phyloP scores from a whole-genome alignment of 2,329 filamentous ascomycete genomes.

The Diatrype stigma region DNA sequence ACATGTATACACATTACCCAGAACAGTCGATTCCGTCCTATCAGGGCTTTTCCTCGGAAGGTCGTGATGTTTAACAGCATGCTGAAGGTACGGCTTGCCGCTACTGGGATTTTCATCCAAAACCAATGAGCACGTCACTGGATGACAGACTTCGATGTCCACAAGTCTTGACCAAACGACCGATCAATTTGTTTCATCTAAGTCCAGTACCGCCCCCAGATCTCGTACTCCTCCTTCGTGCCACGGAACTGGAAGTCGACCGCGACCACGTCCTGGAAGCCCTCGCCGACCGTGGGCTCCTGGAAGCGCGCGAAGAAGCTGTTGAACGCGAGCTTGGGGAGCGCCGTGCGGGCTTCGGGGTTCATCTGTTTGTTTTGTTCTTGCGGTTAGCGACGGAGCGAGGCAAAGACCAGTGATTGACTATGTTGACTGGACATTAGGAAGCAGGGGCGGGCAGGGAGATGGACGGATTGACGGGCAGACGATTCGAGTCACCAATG shows the following conservation, averaged over 20 bases:
- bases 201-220: conserved; percentile 78
- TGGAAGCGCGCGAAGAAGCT: conserved; percentile 70
- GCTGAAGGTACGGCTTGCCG: too few species aligned
- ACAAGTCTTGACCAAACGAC: too few species aligned
- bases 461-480: neutral
- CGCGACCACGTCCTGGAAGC: conserved; percentile 74
- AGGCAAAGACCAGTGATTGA: neutral
- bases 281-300: conserved; percentile 68
- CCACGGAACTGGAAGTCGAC: conserved; percentile 76
- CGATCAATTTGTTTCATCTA: conserved; percentile 26
- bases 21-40: too few species aligned
- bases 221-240: conserved; percentile 58
- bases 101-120: too few species aligned
- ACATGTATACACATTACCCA: too few species aligned
- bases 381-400: neutral
- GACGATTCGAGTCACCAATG: too few species aligned
- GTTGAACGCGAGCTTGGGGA: conserved; percentile 78
- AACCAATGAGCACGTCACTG: too few species aligned
- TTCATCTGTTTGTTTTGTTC: conserved; percentile 57
- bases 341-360: conserved; percentile 68
- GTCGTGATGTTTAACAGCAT: too few species aligned
- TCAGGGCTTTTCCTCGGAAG: too few species aligned
- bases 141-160: too few species aligned
- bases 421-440: neutral
- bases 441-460: neutral